phyloP scores from a whole-genome alignment of 2,329 filamentous ascomycete genomes.

The Fusarium annulatum region DNA sequence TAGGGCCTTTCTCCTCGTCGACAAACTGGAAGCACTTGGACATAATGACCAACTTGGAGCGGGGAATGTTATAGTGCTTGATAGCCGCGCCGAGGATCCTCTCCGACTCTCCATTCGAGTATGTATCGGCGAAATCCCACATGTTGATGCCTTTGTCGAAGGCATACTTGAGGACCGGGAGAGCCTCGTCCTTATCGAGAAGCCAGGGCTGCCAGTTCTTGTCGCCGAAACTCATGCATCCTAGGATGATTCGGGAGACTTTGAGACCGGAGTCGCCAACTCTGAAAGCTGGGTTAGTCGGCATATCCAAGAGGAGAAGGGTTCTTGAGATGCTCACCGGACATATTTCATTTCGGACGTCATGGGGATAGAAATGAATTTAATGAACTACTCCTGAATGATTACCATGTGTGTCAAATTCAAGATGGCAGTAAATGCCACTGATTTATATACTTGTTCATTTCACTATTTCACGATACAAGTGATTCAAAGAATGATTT shows the following conservation, averaged over 20 bases:
- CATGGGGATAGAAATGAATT: fast-evolving
- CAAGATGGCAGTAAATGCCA: neutral
- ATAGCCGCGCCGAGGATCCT: neutral
- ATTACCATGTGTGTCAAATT: fast-evolving
- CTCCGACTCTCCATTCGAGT: neutral
- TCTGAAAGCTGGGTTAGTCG: neutral
- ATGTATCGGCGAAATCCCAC: neutral
- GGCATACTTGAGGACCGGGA: neutral
- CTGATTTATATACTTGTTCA: fast-evolving
- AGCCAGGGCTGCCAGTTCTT: neutral
- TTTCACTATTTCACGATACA: fast-evolving
- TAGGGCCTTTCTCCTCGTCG: neutral
- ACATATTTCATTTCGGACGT: neutral
- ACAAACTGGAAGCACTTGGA: neutral
- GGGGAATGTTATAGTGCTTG: neutral
- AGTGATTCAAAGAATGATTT: fast-evolving
- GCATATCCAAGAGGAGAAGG: fast-evolving
- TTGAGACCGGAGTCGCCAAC: neutral
- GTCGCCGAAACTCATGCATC: neutral
- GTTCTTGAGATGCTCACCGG: fast-evolving
- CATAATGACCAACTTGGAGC: neutral
- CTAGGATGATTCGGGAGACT: neutral
- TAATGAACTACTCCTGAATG: fast-evolving
- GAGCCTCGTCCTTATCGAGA: neutral
- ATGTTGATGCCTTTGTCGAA: neutral